phyloP scores from a whole-genome alignment of 2,329 filamentous ascomycete species.

The Pseudogymnoascus sp. region DNA sequence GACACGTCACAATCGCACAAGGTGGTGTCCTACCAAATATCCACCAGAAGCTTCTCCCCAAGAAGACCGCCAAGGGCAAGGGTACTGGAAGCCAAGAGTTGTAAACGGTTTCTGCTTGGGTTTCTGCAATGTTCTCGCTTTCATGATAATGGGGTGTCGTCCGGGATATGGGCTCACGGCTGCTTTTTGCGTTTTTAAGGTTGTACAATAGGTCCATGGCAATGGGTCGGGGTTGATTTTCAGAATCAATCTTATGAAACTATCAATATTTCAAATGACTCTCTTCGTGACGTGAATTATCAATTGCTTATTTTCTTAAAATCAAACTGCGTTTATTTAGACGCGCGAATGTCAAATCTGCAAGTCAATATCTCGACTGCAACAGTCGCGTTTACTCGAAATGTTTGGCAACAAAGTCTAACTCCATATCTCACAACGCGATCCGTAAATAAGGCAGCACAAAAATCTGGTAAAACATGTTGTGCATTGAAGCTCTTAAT shows the following conservation, averaged over 20 bases:
- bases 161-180: conserved; percentile 69
- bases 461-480: neutral
- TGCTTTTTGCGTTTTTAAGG: conserved; percentile 51
- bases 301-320: neutral
- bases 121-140: conserved; percentile 50
- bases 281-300: neutral
- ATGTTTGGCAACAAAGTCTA: neutral
- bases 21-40: conserved; percentile 97
- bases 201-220: conserved; percentile 69
- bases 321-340: neutral
- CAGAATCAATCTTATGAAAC: conserved; percentile 30
- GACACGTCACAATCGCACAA: conserved; percentile 93
- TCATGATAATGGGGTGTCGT: conserved; percentile 65
- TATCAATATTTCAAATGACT: conserved; percentile 13
- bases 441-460: neutral
- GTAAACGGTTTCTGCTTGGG: conserved; percentile 55
- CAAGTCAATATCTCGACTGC: neutral
- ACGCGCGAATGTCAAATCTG: neutral
- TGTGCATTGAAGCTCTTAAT: conserved; percentile 9
- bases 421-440: neutral
- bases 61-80: conserved; percentile 95
- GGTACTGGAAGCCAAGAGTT: conserved; percentile 93
- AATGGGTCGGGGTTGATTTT: conserved; percentile 30
- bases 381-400: neutral
- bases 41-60: conserved; percentile 95